Evolutionary conservation across 2,329 filamentous ascomycete species (phyloP).

Genomic region (Chaetothyriales sp.): DNA sequence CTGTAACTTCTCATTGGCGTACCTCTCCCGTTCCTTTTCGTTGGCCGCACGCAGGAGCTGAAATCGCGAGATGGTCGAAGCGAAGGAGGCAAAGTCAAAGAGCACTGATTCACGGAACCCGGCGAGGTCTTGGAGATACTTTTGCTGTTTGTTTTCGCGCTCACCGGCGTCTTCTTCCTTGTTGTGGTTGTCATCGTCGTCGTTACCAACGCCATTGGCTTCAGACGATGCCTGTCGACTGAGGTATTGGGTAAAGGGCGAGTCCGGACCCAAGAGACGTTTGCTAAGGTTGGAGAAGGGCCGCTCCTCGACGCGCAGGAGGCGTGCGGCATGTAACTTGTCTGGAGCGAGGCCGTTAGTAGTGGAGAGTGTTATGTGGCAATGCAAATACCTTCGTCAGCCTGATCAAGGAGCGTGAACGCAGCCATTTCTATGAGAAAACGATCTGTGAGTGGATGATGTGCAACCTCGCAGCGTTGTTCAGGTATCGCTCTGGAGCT

Average conservation of each 20-base stretch:
- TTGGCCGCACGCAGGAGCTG: constrained; percentile 79
- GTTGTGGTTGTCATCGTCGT: neutral
- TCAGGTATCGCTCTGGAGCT: too few species aligned
- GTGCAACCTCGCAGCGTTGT: too few species aligned
- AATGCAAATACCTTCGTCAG: constrained; percentile 44
- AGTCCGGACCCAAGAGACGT: constrained; percentile 55
- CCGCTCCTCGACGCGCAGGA: constrained; percentile 80
- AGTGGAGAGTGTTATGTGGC: constrained; percentile 69
- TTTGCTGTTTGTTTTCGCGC: constrained; percentile 29
- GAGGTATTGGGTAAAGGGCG: constrained; percentile 35
- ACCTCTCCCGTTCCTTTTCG: constrained; percentile 65
- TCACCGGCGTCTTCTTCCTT: neutral
- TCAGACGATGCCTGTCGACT: constrained; percentile 46
- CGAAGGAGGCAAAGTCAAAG: constrained; percentile 77
- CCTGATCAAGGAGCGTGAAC: constrained; percentile 57
- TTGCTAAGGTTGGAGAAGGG: constrained; percentile 81
- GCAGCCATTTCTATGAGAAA: constrained; percentile 30
- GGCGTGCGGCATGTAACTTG: constrained; percentile 71
- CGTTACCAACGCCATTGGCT: constrained; percentile 24
- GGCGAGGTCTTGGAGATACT: constrained; percentile 33
- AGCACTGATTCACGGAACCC: constrained; percentile 68
- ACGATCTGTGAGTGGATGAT: neutral
- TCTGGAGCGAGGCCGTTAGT: constrained; percentile 30
- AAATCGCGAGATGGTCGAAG: constrained; percentile 63
- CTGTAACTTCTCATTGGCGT: constrained; percentile 61